Percentiles rank a stretch among this genome's conserved stretches.
These are phyloP conservation scores for Fusarium coffeatum DNA, from an alignment of 2,329 filamentous ascomycete species.

Conservation along the genomic window DNA sequence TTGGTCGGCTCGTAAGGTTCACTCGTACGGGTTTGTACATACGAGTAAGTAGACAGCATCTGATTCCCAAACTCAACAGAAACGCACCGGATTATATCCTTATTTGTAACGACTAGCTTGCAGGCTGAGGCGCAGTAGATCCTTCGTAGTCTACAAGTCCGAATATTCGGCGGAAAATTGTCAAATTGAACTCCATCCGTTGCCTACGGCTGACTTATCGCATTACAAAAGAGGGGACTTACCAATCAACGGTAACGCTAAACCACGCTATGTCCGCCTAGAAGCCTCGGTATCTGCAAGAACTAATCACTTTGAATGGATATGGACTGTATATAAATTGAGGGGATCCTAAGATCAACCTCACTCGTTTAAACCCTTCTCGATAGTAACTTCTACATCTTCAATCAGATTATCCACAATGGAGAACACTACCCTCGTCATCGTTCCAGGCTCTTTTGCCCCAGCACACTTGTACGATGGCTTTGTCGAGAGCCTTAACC, in stretches of 20 bases:
- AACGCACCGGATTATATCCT: background rate
- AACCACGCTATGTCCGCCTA: background rate
- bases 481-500: constrained; percentile 6
- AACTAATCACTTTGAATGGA: background rate
- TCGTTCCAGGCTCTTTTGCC: constrained; percentile 24
- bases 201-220: background rate
- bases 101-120: too few species aligned
- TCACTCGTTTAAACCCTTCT: too few species aligned
- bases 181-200: background rate
- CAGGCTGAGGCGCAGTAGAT: background rate
- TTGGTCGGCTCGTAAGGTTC: background rate
- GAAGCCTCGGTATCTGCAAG: background rate
- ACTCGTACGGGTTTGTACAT: background rate
- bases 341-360: fast-evolving
- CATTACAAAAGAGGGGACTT: background rate
- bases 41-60: background rate
- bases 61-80: too few species aligned
- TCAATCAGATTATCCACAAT: background rate
- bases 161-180: background rate
- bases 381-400: background rate
- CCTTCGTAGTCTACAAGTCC: background rate
- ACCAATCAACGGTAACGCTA: background rate
- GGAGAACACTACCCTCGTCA: background rate
- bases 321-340: background rate
- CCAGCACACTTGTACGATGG: constrained; percentile 10